A percentile compares a stretch with the other conserved stretches of the same genome.
These are phyloP conservation scores for Globisporangium recalcitrans DNA, from an alignment of 352 stramenopile species.

Conservation along the genomic window DNA sequence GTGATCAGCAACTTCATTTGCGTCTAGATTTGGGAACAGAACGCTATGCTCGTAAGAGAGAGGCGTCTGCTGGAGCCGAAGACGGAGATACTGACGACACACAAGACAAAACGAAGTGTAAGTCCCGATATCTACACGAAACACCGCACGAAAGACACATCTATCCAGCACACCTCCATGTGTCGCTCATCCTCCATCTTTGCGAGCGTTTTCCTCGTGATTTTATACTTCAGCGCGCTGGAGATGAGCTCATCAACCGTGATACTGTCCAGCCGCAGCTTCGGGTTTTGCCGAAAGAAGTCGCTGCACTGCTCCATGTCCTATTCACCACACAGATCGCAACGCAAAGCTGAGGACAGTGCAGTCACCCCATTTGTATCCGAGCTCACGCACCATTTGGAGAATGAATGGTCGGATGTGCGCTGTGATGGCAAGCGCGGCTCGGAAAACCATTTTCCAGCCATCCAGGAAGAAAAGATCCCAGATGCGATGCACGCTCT, in stretches of 20 bases:
- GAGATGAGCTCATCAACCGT: constrained; percentile 36
- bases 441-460: constrained; percentile 69
- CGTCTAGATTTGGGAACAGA: constrained; percentile 65
- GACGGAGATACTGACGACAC: constrained; percentile 55
- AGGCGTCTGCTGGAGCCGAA: constrained; percentile 56
- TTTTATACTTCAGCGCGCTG: constrained; percentile 50
- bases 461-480: constrained; percentile 72
- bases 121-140: background rate
- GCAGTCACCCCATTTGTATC: background rate
- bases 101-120: background rate
- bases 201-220: constrained; percentile 51
- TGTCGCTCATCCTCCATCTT: constrained; percentile 66
- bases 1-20: constrained; percentile 25
- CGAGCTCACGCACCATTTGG: constrained; percentile 34
- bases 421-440: constrained; percentile 60
- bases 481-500: constrained; percentile 57
- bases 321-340: constrained; percentile 16
- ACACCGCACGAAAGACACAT: background rate
- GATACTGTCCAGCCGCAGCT: constrained; percentile 37
- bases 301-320: constrained; percentile 73
- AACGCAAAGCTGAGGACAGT: background rate
- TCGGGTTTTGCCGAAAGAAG: constrained; percentile 62
- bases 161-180: constrained; percentile 42
- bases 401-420: constrained; percentile 54
- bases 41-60: constrained; percentile 59